These are phyloP conservation scores for Fusarium aywerte DNA, from an alignment of 2,329 filamentous ascomycete genomes.

Conservation along the genomic window DNA sequence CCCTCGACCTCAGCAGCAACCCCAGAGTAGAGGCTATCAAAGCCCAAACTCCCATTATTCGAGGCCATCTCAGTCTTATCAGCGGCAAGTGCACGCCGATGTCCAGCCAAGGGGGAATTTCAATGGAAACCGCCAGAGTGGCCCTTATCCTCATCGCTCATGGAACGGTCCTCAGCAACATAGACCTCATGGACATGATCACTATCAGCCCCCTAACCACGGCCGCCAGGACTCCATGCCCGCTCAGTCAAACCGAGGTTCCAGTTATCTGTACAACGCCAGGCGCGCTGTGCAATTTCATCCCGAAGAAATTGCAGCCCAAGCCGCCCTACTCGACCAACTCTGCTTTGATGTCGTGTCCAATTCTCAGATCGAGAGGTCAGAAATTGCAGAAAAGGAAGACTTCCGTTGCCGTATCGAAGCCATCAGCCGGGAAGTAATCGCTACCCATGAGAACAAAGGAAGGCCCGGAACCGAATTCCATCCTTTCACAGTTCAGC, in stretches of 20 bases:
- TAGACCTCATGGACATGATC: slow-evolving; percentile 42
- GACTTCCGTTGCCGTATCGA: slow-evolving; percentile 74
- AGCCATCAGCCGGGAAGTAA: slow-evolving; percentile 68
- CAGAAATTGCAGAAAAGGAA: slow-evolving; percentile 77
- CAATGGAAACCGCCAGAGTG: slow-evolving; percentile 28
- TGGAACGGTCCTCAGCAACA: slow-evolving; percentile 41
- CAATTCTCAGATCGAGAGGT: slow-evolving; percentile 68
- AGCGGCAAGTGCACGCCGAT: slow-evolving; percentile 40
- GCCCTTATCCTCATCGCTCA: slow-evolving; percentile 27
- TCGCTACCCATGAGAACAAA: slow-evolving; percentile 63
- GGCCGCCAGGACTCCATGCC: slow-evolving; percentile 12
- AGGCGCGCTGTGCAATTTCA: slow-evolving; percentile 47
- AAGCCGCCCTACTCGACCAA: slow-evolving; percentile 61
- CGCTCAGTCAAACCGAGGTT: slow-evolving; percentile 23
- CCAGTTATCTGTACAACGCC: slow-evolving; percentile 37
- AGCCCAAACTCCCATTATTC: slow-evolving; percentile 47
- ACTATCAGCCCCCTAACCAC: slow-evolving; percentile 31
- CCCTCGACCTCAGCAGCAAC: slow-evolving; percentile 48
- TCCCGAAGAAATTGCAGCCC: slow-evolving; percentile 60
- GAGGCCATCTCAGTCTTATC: slow-evolving; percentile 39
- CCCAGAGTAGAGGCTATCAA: slow-evolving; percentile 46
- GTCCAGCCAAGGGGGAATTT: slow-evolving; percentile 33
- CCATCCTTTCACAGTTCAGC: slow-evolving; percentile 66
- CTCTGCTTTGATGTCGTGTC: slow-evolving; percentile 60
- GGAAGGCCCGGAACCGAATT: slow-evolving; percentile 58